Base-by-base conservation (phyloP, 805 yeast genomes). In the Hanseniaspora valbyensis region DNA sequence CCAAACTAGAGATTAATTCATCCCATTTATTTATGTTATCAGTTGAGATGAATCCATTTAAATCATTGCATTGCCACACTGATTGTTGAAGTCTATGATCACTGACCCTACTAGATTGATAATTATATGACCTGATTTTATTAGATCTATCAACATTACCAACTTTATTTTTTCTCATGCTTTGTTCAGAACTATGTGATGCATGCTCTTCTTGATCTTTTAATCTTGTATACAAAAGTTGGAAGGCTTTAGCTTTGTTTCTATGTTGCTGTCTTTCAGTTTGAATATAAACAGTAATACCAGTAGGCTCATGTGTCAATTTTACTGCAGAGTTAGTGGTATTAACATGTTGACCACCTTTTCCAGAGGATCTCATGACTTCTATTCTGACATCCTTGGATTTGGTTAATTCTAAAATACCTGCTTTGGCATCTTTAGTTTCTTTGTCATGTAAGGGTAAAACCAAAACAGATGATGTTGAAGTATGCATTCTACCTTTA, bases 311-410 rank as follows among this genome's bases (percentile, higher is more conserved):
- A 67, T 92, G 98, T 1, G 90, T 87, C 25, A 92, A 68, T 58
- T 98, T 73, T 13, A 92, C 97, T 0, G 98, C 98, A 1, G 96
- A 87, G 61, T 90, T 97, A 0, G 97, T 92, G 13, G 95, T 90
- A 62, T 90, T 90, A 33, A 90, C 98, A 61, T 90, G 97, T 68
- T 90, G 98, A 0, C 98, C 98, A 52, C 98, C 98, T 55, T 92
- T 83, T 2, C 98, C 98, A 51, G 95, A 80, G 0, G 97, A 86
- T 57, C 98, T 73, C 95, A 90, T 92, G n/a, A 92, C 88, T 62
- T 92, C 98, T 3, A 92, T 79, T 52, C 96, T 74, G 21, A 92
- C 79, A 59, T 92, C 98, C 2, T 84, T 95, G 0, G 89, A 85
- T 18, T 78, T 78, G 8, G 34, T 37, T 26, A 46, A 19, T 16